Conservation (phyloP, 352 stramenopile species). For the Phytophthora europaea region DNA sequence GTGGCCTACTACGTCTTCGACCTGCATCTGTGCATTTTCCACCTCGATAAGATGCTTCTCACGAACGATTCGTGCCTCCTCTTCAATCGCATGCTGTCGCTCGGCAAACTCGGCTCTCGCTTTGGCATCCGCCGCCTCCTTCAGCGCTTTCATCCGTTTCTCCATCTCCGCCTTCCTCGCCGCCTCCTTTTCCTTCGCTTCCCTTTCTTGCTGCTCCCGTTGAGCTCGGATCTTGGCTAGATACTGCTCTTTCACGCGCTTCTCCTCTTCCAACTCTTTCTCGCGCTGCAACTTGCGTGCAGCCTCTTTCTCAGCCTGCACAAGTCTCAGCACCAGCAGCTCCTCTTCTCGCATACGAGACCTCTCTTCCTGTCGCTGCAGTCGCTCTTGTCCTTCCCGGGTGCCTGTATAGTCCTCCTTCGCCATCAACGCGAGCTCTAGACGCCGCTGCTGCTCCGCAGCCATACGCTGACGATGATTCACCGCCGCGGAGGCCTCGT, state of each 20-base stretch:
- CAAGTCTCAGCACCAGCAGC: conserved; percentile 47
- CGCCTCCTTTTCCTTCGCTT: conserved; percentile 57
- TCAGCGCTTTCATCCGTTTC: conserved; percentile 67
- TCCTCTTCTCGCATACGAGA: conserved; percentile 74
- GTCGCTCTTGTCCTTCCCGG: conserved; percentile 54
- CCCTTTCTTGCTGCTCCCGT: conserved; percentile 50
- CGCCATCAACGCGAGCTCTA: conserved; percentile 59
- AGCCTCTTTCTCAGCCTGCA: conserved; percentile 50
- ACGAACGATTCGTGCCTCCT: conserved; percentile 45
- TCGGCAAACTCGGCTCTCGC: conserved; percentile 57
- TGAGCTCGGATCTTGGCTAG: conserved; percentile 57
- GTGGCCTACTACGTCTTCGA: conserved; percentile 57
- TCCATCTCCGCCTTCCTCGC: conserved; percentile 54
- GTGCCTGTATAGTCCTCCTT: conserved; percentile 74
- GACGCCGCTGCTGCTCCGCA: conserved; percentile 57
- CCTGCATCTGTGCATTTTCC: conserved; percentile 54
- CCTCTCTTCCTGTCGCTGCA: conserved; percentile 61
- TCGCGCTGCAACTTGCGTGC: conserved; percentile 39
- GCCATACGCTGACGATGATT: conserved; percentile 71
- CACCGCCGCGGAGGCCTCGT: conserved; percentile 66
- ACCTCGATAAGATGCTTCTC: conserved; percentile 45
- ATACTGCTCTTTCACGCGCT: conserved; percentile 57
- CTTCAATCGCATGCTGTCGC: conserved; percentile 48
- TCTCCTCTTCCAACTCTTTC: conserved; percentile 59
- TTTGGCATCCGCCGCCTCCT: conserved; percentile 69